These are phyloP conservation scores for Coniochaeta pulveracea DNA, from an alignment of 2,329 filamentous ascomycete species.

Conservation along the genomic window DNA sequence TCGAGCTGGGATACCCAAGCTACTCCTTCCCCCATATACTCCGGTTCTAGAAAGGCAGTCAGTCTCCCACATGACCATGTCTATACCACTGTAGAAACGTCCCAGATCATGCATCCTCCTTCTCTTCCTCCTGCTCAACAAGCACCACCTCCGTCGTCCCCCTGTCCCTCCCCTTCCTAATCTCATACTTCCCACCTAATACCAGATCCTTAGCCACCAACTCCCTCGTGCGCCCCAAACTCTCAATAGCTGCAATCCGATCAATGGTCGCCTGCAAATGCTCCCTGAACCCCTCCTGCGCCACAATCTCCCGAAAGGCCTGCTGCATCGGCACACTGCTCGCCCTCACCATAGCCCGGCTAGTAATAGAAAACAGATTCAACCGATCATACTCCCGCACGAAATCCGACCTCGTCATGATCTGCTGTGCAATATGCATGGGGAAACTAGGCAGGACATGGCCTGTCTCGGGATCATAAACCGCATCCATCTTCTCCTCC, in stretches of 20 bases:
- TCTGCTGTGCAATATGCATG: slow-evolving; percentile 73
- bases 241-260: slow-evolving; percentile 87
- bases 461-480: slow-evolving; percentile 53
- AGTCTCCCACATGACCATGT: too few relatives aligned
- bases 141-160: slow-evolving; percentile 13
- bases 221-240: slow-evolving; percentile 84
- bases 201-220: slow-evolving; percentile 92
- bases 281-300: slow-evolving; percentile 64
- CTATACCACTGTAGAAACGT: too few relatives aligned
- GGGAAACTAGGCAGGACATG: slow-evolving; percentile 73
- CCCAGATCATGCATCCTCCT: too few relatives aligned
- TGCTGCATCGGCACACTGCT: slow-evolving; percentile 94
- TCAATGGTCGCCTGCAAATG: slow-evolving; percentile 74
- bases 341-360: slow-evolving; percentile 73
- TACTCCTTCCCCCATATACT: too few relatives aligned
- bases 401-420: slow-evolving; percentile 95
- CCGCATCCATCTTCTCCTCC: slow-evolving; percentile 54
- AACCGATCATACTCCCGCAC: slow-evolving; percentile 85
- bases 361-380: slow-evolving; percentile 93
- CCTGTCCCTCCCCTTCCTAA: slow-evolving; percentile 21
- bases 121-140: slow-evolving; percentile 9
- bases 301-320: slow-evolving; percentile 78
- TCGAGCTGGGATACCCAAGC: too few relatives aligned
- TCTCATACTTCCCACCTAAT: slow-evolving; percentile 67
- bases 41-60: too few relatives aligned